Evolutionary conservation across 148 eudicot species (phyloP), one percentile per base, ranked within the genome.

Genomic region (Euryodendron excelsum): DNA sequence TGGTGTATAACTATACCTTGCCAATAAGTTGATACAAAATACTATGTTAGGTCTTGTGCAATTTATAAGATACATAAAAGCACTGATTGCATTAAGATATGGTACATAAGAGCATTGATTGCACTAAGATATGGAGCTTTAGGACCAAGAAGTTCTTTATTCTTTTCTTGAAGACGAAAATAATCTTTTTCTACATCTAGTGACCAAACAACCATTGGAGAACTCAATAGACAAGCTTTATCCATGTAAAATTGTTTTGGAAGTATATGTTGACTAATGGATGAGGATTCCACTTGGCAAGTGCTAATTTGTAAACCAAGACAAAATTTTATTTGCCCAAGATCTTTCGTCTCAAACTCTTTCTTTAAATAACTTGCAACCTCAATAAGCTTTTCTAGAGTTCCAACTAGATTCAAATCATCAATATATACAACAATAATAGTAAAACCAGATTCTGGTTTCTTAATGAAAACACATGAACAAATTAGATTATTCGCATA

Each of bases 321-420:
- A 60, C 61, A 72, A 50, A 47, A 72, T 13, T 72, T 72, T 7
- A 39, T 72, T 39, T 36, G 55, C 0, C 63, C 27, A 13, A 68
- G 55, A 68, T 68, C 67, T 30, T 78, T 78, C 56, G 53, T 69
- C 37, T 55, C 28, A 44, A 62, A 63, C 33, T 44, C 44, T 14
- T 28, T 44, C 12, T 76, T 76, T 0, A 76, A 45, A 28, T 47
- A 41, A 4, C 27, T 21, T 20, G 37, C 71, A n/a, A 34, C 18
- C n/a, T 76, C 25, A 23, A 5, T 20, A 20, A 68, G 17, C 67
- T 78, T 53, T 69, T 78, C 34, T 13, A 18, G 37, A 56, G 80
- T 78, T 37, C 74, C 74, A 23, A 53, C 13, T 25, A 78, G 15
- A 53, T 78, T 78, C 21, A 78, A 31, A 77, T 66, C 50, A 67